Percentiles rank a stretch among this genome's conserved stretches.
Conservation (phyloP, 2,329 filamentous ascomycete genomes). For the Escovopsis sp. region DNA sequence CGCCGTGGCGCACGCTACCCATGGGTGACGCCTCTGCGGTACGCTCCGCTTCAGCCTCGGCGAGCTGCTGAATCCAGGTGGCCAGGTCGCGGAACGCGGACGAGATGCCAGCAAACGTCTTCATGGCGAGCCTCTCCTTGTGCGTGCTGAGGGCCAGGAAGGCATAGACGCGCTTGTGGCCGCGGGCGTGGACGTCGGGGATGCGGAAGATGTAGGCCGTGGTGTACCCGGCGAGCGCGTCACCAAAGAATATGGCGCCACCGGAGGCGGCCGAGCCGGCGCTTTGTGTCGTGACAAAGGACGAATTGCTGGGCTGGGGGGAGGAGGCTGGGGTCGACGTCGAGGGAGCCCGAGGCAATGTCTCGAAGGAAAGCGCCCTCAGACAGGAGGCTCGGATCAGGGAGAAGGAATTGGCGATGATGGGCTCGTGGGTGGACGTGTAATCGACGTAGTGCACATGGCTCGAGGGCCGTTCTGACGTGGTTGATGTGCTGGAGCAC, state of each 20-base stretch:
- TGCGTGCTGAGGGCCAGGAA: conserved; percentile 52
- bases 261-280: conserved; percentile 41
- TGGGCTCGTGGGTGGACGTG: conserved; percentile 52
- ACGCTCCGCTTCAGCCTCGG: conserved; percentile 47
- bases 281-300: conserved; percentile 40
- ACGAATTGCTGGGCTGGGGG: conserved; percentile 22
- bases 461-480: conserved; percentile 27
- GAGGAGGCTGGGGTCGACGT: conserved; percentile 24
- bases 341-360: conserved; percentile 41
- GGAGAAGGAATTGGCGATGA: conserved; percentile 48
- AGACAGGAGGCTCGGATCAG: conserved; percentile 51
- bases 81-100: conserved; percentile 49
- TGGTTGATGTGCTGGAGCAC: conserved; percentile 38
- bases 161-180: conserved; percentile 54
- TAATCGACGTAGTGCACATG: conserved; percentile 55
- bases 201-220: conserved; percentile 59
- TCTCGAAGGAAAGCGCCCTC: conserved; percentile 52
- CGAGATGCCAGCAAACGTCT: conserved; percentile 48
- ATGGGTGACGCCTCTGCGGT: conserved; percentile 29
- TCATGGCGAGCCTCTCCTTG: conserved; percentile 50
- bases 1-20: conserved; percentile 24
- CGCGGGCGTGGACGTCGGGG: conserved; percentile 50
- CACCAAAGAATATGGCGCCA: conserved; percentile 55
- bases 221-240: conserved; percentile 49
- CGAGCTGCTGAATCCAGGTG: conserved; percentile 49